phyloP scores from a whole-genome alignment of 805 yeast species.

The Komagataella pseudopastoris region DNA sequence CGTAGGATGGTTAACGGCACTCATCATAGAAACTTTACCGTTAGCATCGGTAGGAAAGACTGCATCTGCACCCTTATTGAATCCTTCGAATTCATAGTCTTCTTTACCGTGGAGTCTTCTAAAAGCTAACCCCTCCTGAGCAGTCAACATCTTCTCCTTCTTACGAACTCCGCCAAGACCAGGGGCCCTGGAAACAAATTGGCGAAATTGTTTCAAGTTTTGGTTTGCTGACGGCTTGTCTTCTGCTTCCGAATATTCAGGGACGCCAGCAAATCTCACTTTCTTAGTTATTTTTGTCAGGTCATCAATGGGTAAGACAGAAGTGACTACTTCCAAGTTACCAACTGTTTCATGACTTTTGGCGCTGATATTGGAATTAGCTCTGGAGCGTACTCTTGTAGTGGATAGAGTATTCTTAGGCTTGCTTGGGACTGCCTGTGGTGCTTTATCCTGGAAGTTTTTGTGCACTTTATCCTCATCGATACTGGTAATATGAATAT shows the following conservation, averaged over 20 bases:
- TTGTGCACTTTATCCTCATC: slow-evolving; percentile 4
- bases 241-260: slow-evolving; percentile 35
- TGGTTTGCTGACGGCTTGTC: slow-evolving; percentile 35
- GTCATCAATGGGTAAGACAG: background rate
- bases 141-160: slow-evolving; percentile 15
- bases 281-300: slow-evolving; percentile 15
- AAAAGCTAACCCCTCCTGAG: slow-evolving; percentile 23
- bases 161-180: slow-evolving; percentile 9
- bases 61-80: slow-evolving; percentile 3
- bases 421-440: background rate
- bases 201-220: slow-evolving; percentile 19
- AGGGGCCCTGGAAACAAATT: slow-evolving; percentile 18
- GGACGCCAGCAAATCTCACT: slow-evolving; percentile 40
- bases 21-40: slow-evolving; percentile 19
- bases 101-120: slow-evolving; percentile 5
- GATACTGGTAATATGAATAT: slow-evolving; percentile 8
- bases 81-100: background rate
- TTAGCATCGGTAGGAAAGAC: slow-evolving; percentile 10
- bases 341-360: background rate
- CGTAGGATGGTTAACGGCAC: slow-evolving; percentile 7
- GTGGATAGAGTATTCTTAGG: background rate
- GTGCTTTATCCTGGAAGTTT: background rate
- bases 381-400: background rate
- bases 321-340: background rate
- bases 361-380: background rate